Evolutionary conservation across 2,329 filamentous ascomycete genomes (phyloP).

Genomic region (Ophiocordyceps camponoti-rufipedis): DNA sequence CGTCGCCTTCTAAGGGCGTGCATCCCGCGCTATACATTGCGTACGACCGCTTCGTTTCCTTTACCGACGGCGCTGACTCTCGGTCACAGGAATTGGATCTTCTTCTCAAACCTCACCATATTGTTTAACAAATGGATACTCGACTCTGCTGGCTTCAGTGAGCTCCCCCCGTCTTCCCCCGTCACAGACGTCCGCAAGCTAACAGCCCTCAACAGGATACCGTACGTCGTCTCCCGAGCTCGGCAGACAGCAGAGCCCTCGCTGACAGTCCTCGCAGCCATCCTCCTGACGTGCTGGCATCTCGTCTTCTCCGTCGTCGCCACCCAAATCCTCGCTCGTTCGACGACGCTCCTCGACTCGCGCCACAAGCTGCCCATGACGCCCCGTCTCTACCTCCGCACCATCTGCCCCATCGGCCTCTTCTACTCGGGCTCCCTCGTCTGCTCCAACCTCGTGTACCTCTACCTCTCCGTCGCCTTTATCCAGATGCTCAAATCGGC

Average conservation of each 20-base stretch:
- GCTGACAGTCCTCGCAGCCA: conserved; percentile 14
- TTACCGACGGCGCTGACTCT: not conserved
- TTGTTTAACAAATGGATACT: conserved; percentile 88
- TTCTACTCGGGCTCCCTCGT: conserved; percentile 48
- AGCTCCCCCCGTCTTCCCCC: conserved; percentile 15
- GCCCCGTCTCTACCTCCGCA: conserved; percentile 38
- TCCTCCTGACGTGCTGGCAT: conserved; percentile 51
- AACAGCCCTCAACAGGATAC: conserved; percentile 4
- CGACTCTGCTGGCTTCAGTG: conserved; percentile 55
- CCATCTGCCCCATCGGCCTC: conserved; percentile 47
- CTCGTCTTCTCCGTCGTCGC: conserved; percentile 46
- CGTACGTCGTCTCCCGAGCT: conserved; percentile 5
- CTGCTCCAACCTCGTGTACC: conserved; percentile 49
- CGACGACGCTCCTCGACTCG: conserved; percentile 43
- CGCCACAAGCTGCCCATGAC: conserved; percentile 44
- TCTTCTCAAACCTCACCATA: conserved; percentile 70
- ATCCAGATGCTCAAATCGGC: conserved; percentile 57
- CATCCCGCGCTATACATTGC: conserved; percentile 17
- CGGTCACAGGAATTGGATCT: conserved; percentile 50
- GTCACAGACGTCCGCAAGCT: not conserved
- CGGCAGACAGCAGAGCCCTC: too few species aligned
- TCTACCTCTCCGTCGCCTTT: conserved; percentile 49
- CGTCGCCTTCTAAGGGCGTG: conserved; percentile 5
- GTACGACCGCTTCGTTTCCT: conserved; percentile 5
- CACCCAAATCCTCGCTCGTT: conserved; percentile 47